Evolutionary conservation across 2,329 filamentous ascomycete genomes (phyloP).

Genomic region (Alternaria burnsii): DNA sequence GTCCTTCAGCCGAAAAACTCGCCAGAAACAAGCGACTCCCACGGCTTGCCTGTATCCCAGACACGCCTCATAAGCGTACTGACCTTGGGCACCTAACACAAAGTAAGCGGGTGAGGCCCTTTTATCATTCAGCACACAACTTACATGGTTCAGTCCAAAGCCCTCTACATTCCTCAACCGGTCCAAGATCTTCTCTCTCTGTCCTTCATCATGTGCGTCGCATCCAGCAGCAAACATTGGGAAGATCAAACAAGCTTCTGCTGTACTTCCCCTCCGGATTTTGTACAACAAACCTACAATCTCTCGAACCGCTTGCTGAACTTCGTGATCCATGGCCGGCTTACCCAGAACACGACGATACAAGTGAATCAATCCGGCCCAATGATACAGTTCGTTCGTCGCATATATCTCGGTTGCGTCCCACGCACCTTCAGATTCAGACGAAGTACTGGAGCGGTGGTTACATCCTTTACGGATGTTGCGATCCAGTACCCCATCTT

Average conservation of each 20-base stretch:
- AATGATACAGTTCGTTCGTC: constrained; percentile 81
- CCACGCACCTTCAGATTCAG: constrained; percentile 57
- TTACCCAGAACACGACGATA: constrained; percentile 76
- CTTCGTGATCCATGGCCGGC: constrained; percentile 63
- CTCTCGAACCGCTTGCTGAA: constrained; percentile 69
- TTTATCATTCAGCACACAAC: constrained; percentile 22
- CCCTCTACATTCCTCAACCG: constrained; percentile 73
- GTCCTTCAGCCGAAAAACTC: constrained; percentile 69
- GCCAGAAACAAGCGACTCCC: constrained; percentile 72
- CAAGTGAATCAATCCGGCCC: constrained; percentile 78
- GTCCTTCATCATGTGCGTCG: constrained; percentile 66
- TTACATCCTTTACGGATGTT: constrained; percentile 54
- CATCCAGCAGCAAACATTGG: constrained; percentile 86
- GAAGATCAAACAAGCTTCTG: constrained; percentile 79
- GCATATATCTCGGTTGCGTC: constrained; percentile 72
- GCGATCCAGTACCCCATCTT: constrained; percentile 57
- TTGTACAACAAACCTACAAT: constrained; percentile 70
- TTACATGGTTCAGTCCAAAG: constrained; percentile 78
- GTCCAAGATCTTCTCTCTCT: constrained; percentile 69
- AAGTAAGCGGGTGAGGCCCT: neutral
- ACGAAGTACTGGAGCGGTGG: constrained; percentile 48
- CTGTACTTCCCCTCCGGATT: constrained; percentile 71
- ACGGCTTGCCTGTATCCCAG: constrained; percentile 73
- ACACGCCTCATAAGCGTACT: constrained; percentile 72
- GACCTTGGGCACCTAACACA: constrained; percentile 64